A percentile compares a stretch with the other conserved stretches of the same genome.
phyloP scores from a whole-genome alignment of 2,329 filamentous ascomycete genomes.

The Dothidotthia symphoricarpi region DNA sequence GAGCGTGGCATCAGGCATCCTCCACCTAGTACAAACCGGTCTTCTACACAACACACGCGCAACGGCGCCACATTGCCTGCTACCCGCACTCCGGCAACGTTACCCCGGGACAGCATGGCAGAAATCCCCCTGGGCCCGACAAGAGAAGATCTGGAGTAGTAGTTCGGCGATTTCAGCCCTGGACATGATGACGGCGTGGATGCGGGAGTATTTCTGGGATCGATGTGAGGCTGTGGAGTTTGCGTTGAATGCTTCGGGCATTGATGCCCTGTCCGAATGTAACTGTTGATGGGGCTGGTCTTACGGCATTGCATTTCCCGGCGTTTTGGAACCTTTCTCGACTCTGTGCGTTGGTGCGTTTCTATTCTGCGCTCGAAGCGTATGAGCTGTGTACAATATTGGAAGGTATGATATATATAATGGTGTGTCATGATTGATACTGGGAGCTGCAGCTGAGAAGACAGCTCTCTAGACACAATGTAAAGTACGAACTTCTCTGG shows the following conservation, averaged over 20 bases:
- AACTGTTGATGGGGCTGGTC: constrained; percentile 20
- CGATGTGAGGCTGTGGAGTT: constrained; percentile 32
- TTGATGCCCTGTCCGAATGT: constrained; percentile 26
- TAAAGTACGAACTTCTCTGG: no score
- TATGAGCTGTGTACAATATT: no score
- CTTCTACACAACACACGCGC: constrained; percentile 28
- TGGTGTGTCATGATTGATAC: no score
- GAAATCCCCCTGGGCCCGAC: constrained; percentile 27
- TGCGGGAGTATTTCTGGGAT: constrained; percentile 42
- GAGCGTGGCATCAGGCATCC: constrained; percentile 34
- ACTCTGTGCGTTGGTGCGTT: constrained; percentile 3
- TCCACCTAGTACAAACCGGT: constrained; percentile 29
- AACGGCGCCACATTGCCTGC: constrained; percentile 26
- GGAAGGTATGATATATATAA: no score
- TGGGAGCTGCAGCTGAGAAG: no score
- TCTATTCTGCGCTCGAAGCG: no score
- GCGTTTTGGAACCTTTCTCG: constrained; percentile 12
- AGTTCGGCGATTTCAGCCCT: constrained; percentile 31
- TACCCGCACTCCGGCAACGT: constrained; percentile 25
- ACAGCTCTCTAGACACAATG: no score
- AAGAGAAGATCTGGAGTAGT: constrained; percentile 37
- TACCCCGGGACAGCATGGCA: constrained; percentile 35
- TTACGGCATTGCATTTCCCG: constrained; percentile 1
- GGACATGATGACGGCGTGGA: constrained; percentile 36
- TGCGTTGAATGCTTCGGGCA: constrained; percentile 29